Conservation (phyloP, 495 filamentous ascomycete genomes). For the Xylaria nigripes region DNA sequence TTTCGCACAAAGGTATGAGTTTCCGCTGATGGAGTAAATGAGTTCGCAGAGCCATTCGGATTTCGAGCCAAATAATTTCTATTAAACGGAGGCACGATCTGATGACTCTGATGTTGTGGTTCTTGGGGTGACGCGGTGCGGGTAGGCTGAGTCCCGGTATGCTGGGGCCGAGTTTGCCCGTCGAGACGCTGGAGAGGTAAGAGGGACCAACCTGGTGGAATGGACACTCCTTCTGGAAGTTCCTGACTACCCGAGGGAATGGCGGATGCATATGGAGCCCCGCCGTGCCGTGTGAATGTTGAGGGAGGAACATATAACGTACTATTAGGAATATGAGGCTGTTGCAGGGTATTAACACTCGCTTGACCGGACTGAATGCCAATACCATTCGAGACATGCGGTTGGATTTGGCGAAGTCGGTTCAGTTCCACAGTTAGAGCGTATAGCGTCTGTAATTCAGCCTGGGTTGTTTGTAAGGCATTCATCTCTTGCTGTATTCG, state of each 20-base stretch:
- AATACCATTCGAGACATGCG: constrained; percentile 17
- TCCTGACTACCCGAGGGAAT: constrained; percentile 58
- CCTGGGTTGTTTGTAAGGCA: constrained; percentile 23
- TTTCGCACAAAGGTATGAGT: background rate
- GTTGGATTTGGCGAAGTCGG: constrained; percentile 29
- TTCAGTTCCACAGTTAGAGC: constrained; percentile 31
- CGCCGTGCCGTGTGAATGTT: constrained; percentile 37
- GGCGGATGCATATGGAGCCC: constrained; percentile 31
- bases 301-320: constrained; percentile 23
- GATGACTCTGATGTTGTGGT: background rate
- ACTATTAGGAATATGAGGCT: constrained; percentile 15
- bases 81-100: background rate
- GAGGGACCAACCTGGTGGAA: constrained; percentile 71
- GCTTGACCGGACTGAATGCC: constrained; percentile 16
- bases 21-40: background rate
- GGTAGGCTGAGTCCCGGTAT: constrained; percentile 11
- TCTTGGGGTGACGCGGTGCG: constrained; percentile 12
- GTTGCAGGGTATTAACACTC: constrained; percentile 15
- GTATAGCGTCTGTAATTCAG: constrained; percentile 56
- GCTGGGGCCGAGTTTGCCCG: constrained; percentile 20
- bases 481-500: constrained; percentile 54
- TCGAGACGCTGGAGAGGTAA: constrained; percentile 56
- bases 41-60: background rate
- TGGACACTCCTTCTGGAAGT: constrained; percentile 61
- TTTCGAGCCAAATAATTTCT: background rate